A percentile compares a stretch with the other conserved stretches of the same genome.
Evolutionary conservation across 2,329 filamentous ascomycete genomes (phyloP).

Genomic region (Alternaria dauci): DNA sequence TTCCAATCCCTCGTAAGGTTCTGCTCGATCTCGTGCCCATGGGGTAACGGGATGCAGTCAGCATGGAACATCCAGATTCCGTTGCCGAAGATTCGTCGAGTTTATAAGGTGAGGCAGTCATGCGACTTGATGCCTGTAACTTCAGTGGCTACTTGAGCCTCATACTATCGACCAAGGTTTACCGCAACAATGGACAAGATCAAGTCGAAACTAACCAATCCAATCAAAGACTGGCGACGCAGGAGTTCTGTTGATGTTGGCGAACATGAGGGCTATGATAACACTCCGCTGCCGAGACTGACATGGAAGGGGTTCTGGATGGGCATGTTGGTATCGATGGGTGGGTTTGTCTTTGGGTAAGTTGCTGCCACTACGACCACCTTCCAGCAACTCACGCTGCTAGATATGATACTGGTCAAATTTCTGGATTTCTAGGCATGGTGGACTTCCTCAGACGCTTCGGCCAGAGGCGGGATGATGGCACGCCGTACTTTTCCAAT

Average conservation of each 20-base stretch:
- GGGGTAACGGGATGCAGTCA: not conserved
- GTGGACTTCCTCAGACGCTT: constrained; percentile 38
- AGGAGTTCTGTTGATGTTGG: constrained; percentile 25
- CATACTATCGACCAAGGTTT: not conserved
- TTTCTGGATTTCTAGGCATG: constrained; percentile 45
- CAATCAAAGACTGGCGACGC: constrained; percentile 25
- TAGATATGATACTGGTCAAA: constrained; percentile 40
- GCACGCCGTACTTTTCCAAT: constrained; percentile 37
- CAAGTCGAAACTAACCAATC: constrained; percentile 27
- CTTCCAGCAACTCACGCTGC: not conserved
- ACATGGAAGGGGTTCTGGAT: constrained; percentile 33
- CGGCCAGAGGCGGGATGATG: constrained; percentile 26
- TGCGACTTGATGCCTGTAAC: not conserved
- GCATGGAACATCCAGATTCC: not conserved
- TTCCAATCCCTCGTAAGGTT: not conserved
- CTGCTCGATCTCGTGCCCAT: not conserved
- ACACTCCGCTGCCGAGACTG: not conserved
- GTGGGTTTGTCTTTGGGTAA: constrained; percentile 19
- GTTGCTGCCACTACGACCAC: not conserved
- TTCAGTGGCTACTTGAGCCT: not conserved
- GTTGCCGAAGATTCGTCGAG: not conserved
- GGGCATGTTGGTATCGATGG: constrained; percentile 44
- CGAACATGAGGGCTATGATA: constrained; percentile 35
- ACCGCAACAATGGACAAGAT: constrained; percentile 6
- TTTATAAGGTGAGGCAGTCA: not conserved